Base-by-base conservation (phyloP, 352 stramenopile species). In the Poterioochromonas sp. region DNA sequence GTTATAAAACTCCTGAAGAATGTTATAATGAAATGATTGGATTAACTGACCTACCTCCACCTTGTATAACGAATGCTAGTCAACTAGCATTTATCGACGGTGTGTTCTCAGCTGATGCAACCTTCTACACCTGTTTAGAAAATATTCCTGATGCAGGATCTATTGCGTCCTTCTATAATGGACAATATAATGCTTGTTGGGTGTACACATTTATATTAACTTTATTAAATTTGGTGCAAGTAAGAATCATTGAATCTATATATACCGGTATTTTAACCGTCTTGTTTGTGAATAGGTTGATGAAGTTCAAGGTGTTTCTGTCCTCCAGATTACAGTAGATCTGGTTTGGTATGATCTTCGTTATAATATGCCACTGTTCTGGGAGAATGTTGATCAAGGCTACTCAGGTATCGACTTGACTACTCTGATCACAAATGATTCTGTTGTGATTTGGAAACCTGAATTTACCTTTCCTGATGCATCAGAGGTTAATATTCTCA, bases 61-160 rank as follows among this genome's bases (percentile, higher is more conserved):
- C 29, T 8, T 73, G 63, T 29, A 73, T 73, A 32, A 26, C 47
- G 5, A 47, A 8, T 32, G 63, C 47, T 12, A 20, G 18, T 49
- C 11, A 73, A n/a, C 35, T 73, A 26, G 37, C 5, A 3, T 73
- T 35, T 49, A 40, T 47, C 11, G 32, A 49, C 40, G 35, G 35
- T 26, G 26, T 3, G 47, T 29, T 73, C 29, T 73, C 63, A 26
- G 37, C 40, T 32, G 11, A 12, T 12, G 8, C 47, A 40, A 73
- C 63, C 12, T 73, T 73, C 32, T 47, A 47, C 35, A 47, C 5
- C 35, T 73, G 63, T 49, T 32, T 73, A 32, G 63, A 11, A n/a
- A 73, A 73, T 49, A 32, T 73, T 5, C 29, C 40, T 26, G 63
- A 32, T 49, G 18, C 8, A 8, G n/a, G 20, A 49, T 47, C 40